Evolutionary conservation across 2,329 filamentous ascomycete species (phyloP), one percentile per base, ranked within the genome.

Genomic region (Pyrenochaeta sp.): DNA sequence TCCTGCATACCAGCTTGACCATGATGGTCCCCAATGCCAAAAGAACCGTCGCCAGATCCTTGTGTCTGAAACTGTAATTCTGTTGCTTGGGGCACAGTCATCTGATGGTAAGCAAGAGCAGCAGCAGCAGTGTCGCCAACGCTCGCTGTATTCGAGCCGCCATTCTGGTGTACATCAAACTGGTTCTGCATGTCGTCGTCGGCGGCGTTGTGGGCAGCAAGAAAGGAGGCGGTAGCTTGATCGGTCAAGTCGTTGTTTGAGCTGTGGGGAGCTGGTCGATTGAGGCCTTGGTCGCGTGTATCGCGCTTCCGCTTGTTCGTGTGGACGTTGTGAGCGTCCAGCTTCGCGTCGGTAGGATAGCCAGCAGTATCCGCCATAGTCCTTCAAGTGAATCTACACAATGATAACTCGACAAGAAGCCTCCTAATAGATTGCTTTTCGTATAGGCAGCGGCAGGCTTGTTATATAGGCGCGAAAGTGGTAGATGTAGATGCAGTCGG

Each of bases 81-180:
- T 2, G 82, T 85, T 9, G 82, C 78, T 69, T 83, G 81, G 12
- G 82, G 82, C 17, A 84, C 81, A 12, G 80, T 83, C 82, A 85
- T 85, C 52, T 80, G 80, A 55, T 80, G 79, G 66, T 83, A 84
- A 14, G 78, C 77, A 55, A 82, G 73, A 5, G 80, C 80, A 12
- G 86, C 86, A 17, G 84, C 85, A 44, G 86, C 86, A 35, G 86
- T 88, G 42, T 87, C 86, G 60, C 77, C 81, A 11, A 80, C 79
- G 57, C 73, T 80, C 31, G 78, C 76, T 69, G 72, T 80, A 68
- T 78, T 80, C 50, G 79, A 75, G 37, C 82, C 76, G 49, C 82
- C 83, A 60, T 85, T 86, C 57, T 84, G 83, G 42, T 80, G 78
- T 9, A 73, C 67, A 57, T 77, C 75, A 49, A 79, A 78, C 36